A percentile compares a stretch with the other conserved stretches of the same genome.
phyloP scores from a whole-genome alignment of 495 filamentous ascomycete species.

The Gamarada debralockiae region DNA sequence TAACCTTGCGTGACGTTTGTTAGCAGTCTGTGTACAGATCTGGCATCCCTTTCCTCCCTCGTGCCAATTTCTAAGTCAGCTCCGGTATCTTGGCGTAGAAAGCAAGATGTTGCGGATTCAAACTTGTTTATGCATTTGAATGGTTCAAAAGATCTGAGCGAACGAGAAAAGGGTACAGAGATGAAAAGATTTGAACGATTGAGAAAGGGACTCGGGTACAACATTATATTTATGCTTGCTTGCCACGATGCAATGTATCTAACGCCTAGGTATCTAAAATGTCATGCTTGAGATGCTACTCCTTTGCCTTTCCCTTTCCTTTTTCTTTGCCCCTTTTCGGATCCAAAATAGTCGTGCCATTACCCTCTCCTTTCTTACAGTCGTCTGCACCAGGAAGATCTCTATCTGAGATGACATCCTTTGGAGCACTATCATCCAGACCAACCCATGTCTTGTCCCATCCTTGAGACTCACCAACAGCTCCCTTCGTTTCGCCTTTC shows the following conservation, averaged over 20 bases:
- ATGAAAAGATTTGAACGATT: too few relatives aligned
- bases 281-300: constrained; percentile 17
- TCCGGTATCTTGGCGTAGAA: too few relatives aligned
- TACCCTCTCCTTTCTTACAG: constrained; percentile 10
- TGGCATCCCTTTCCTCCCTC: too few relatives aligned
- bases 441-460: constrained; percentile 36
- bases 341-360: constrained; percentile 3
- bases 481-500: constrained; percentile 44
- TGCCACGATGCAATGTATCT: constrained; percentile 8
- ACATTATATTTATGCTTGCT: too few relatives aligned
- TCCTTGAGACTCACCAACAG: constrained; percentile 37
- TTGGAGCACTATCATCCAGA: constrained; percentile 22
- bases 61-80: too few relatives aligned
- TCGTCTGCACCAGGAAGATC: constrained; percentile 12
- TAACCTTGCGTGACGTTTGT: too few relatives aligned
- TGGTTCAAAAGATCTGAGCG: too few relatives aligned
- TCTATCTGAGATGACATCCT: constrained; percentile 20
- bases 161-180: too few relatives aligned
- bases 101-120: too few relatives aligned
- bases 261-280: constrained; percentile 10
- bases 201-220: too few relatives aligned
- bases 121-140: too few relatives aligned
- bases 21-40: too few relatives aligned
- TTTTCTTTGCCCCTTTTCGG: neutral
- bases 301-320: constrained; percentile 16